These are phyloP conservation scores for Castanea mollissima DNA, from an alignment of 306 rosid species.

Conservation along the genomic window DNA sequence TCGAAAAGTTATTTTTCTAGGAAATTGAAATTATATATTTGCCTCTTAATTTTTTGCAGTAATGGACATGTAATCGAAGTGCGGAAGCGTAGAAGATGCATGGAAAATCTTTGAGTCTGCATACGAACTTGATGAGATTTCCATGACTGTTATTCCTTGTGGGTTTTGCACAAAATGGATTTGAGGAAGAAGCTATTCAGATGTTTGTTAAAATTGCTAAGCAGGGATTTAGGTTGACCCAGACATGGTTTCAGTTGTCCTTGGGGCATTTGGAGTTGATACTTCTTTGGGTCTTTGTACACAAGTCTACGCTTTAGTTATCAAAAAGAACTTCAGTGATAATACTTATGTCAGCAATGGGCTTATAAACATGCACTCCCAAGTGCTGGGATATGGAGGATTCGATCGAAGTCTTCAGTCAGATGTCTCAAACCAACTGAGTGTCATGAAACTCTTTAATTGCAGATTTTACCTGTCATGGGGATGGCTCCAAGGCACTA, in stretches of 20 bases:
- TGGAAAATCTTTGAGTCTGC: constrained; percentile 71
- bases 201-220: constrained; percentile 69
- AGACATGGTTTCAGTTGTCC: constrained; percentile 69
- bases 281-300: constrained; percentile 71
- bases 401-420: constrained; percentile 50
- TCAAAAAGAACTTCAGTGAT: constrained; percentile 55
- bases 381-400: constrained; percentile 74
- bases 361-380: constrained; percentile 85
- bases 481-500: constrained; percentile 66
- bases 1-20: no score
- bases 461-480: constrained; percentile 85
- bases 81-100: constrained; percentile 66
- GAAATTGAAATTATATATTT: no score
- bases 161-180: constrained; percentile 84
- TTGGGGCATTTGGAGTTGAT: constrained; percentile 77
- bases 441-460: constrained; percentile 89
- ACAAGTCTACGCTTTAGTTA: constrained; percentile 64
- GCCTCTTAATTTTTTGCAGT: constrained; percentile 29
- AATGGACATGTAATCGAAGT: constrained; percentile 90
- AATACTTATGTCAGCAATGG: constrained; percentile 78
- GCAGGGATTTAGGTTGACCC: constrained; percentile 63
- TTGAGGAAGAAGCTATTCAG: constrained; percentile 76
- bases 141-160: constrained; percentile 79
- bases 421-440: constrained; percentile 55
- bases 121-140: constrained; percentile 68